phyloP scores from a whole-genome alignment of 2,329 filamentous ascomycete genomes.

The Claviceps sorghi region DNA sequence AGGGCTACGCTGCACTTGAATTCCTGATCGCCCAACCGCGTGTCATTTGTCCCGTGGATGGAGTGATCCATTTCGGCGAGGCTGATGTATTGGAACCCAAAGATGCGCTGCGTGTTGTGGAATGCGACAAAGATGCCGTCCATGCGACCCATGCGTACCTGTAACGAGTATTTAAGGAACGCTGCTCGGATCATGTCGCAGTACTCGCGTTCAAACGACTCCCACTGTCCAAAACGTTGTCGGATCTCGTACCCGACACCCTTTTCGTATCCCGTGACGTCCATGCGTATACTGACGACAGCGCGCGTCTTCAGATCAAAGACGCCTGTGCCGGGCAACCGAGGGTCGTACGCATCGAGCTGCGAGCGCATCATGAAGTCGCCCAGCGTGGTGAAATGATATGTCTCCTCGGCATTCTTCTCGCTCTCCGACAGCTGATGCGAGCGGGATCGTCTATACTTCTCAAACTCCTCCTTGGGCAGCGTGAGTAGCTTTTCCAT shows the following conservation, averaged over 20 bases:
- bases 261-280: slow-evolving; percentile 53
- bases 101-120: slow-evolving; percentile 89
- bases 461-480: slow-evolving; percentile 69
- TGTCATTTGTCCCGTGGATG: slow-evolving; percentile 63
- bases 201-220: slow-evolving; percentile 91
- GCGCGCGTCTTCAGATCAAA: slow-evolving; percentile 95
- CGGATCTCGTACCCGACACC: slow-evolving; percentile 82
- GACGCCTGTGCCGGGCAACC: slow-evolving; percentile 80
- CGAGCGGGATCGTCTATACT: slow-evolving; percentile 56
- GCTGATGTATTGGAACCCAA: slow-evolving; percentile 91
- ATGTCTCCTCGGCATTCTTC: slow-evolving; percentile 59
- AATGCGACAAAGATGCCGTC: slow-evolving; percentile 96
- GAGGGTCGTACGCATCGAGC: slow-evolving; percentile 74
- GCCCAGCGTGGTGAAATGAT: slow-evolving; percentile 73
- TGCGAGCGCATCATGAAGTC: slow-evolving; percentile 93
- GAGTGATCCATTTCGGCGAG: slow-evolving; percentile 78
- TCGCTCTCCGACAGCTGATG: slow-evolving; percentile 59
- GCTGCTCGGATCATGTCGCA: slow-evolving; percentile 92
- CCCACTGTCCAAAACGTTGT: slow-evolving; percentile 58
- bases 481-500: slow-evolving; percentile 92
- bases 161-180: slow-evolving; percentile 91
- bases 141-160: slow-evolving; percentile 95
- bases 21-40: slow-evolving; percentile 60
- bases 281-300: slow-evolving; percentile 84
- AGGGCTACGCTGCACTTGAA: slow-evolving; percentile 70